Evolutionary conservation across 208 protist genomes (phyloP).

Genomic region (Crithidia mellificae): DNA sequence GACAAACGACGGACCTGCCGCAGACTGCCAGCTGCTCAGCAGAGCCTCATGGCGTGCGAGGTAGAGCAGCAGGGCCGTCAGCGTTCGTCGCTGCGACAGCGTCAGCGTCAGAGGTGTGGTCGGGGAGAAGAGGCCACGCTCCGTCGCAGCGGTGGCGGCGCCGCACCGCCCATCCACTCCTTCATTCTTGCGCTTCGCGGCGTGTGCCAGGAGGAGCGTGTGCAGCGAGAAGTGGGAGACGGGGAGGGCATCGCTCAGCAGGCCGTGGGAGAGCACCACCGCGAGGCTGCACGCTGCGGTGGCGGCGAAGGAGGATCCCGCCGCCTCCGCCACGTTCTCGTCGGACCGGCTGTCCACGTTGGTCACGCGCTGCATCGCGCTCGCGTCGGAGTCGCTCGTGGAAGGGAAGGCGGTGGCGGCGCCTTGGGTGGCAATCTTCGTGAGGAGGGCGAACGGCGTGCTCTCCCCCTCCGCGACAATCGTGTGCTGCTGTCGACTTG

Average conservation of each 20-base stretch:
- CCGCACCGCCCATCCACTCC: not conserved
- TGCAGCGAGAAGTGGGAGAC: conserved; percentile 7
- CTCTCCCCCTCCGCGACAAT: not conserved
- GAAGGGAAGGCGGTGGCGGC: not conserved
- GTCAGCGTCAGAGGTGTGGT: not conserved
- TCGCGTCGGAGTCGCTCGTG: not conserved
- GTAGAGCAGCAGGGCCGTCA: conserved; percentile 18
- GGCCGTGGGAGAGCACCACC: conserved; percentile 9
- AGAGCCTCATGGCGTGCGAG: conserved; percentile 21
- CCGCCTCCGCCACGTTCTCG: not conserved
- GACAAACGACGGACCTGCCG: not conserved
- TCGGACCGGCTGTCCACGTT: not conserved
- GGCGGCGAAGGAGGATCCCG: no score
- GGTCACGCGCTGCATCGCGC: not conserved
- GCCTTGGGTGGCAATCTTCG: not conserved
- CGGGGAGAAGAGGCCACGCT: not conserved
- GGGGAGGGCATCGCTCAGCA: conserved; percentile 18
- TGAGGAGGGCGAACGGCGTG: conserved; percentile 9
- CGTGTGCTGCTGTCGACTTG: not conserved
- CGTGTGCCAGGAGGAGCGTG: not conserved
- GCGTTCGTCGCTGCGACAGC: not conserved
- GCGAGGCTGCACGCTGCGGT: conserved; percentile 2
- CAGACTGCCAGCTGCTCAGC: conserved; percentile 8
- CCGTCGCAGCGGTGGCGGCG: not conserved
- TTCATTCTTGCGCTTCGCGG: not conserved